Evolutionary conservation across 163 green algal species (phyloP), one percentile per base, ranked within the genome.

Genomic region (Scenedesmus sp.): DNA sequence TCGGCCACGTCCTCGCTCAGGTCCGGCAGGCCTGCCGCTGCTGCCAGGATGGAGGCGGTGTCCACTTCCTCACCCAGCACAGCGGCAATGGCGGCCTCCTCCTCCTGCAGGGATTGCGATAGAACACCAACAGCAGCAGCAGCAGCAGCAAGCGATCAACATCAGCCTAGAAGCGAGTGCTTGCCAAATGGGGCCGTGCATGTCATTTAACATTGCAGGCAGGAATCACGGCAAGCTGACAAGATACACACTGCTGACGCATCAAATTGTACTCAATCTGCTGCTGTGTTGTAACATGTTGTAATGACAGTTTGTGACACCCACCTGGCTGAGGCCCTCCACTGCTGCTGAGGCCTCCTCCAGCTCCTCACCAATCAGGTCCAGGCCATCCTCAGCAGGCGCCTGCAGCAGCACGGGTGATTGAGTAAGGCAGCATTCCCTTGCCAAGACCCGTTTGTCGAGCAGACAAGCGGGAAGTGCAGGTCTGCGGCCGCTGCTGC

Each of bases 361-460:
- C 85, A 70, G 81, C 81, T 83, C 85, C 72, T 56, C 85, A 15
- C 72, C 85, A 59, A 90, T 85, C 46, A 90, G 72, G 85, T 90
- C 85, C 70, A 90, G 46, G 12, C 76, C 85, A 30, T 68, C 78
- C n/a, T 90, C 78, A 33, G 44, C n/a, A 33, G 49, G 65, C 65
- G 40, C 65, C 65, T 76, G 65, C 4, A 68, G 53, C 15, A 26
- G 16, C 15, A 68, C 15, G 15, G 18, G 16, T 16, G 33, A 33
- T 33, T 10, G 59, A 30, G 59, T 24, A 72, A 24, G 24, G 59
- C 49, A 56, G 15, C 49, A 56, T n/a, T n/a, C n/a, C n/a, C n/a
- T n/a, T n/a, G n/a, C n/a, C n/a, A n/a, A n/a, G n/a, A n/a, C n/a
- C n/a, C n/a, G n/a, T n/a, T n/a, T n/a, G n/a, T n/a, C n/a, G n/a